Percentiles rank a stretch among this genome's conserved stretches.
phyloP scores from a whole-genome alignment of 1,139 yeast species.

The Magnusiomyces suaveolens region DNA sequence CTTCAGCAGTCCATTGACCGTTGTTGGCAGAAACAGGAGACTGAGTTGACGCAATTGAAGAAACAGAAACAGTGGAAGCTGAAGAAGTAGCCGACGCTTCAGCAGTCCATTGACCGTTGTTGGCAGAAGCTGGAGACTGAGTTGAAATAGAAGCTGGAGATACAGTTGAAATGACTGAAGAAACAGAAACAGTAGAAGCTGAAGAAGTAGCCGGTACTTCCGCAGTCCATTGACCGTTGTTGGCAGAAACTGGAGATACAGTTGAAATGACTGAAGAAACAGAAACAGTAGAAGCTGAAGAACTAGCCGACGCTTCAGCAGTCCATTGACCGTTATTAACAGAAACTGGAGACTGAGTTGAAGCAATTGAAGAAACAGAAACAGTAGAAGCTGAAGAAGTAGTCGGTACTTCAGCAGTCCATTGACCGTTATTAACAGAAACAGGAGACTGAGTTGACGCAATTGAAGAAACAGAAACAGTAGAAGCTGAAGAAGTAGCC shows the following conservation, averaged over 20 bases:
- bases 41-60: background rate
- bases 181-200: background rate
- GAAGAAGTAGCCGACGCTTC: background rate
- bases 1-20: background rate
- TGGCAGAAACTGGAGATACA: background rate
- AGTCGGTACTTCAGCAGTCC: background rate
- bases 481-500: background rate
- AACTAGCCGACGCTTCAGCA: too few species aligned
- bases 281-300: background rate
- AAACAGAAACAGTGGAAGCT: background rate
- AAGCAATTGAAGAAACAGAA: background rate
- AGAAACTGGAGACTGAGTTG: too few species aligned
- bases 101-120: background rate
- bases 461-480: background rate
- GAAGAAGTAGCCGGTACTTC: background rate
- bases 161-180: background rate
- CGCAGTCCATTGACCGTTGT: too few species aligned
- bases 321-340: too few species aligned
- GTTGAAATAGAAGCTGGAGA: background rate
- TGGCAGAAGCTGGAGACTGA: background rate
- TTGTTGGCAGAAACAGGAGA: background rate
- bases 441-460: too few species aligned
- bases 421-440: conserved; percentile 12
- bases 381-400: too few species aligned
- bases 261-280: too few species aligned